These are phyloP conservation scores for Lavandula angustifolia DNA, from an alignment of 257 asterid species.

Conservation along the genomic window DNA sequence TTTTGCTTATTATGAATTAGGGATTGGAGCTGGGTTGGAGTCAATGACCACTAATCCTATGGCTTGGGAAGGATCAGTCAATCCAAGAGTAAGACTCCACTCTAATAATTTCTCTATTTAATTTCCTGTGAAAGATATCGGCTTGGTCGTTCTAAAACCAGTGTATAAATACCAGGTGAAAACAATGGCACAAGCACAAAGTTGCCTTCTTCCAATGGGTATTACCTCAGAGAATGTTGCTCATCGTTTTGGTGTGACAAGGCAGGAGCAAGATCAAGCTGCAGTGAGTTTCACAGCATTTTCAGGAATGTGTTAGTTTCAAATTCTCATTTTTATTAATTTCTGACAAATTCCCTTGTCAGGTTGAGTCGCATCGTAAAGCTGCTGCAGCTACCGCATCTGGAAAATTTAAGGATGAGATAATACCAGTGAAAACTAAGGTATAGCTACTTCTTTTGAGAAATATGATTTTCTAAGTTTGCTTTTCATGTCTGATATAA, in stretches of 20 bases:
- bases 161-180: slow-evolving; percentile 53
- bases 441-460: slow-evolving; percentile 34
- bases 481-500: not conserved
- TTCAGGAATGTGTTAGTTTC: slow-evolving; percentile 10
- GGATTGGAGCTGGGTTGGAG: slow-evolving; percentile 99
- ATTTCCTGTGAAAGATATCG: slow-evolving; percentile 1
- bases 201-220: slow-evolving; percentile 99
- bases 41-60: slow-evolving; percentile 89
- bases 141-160: slow-evolving; percentile 6
- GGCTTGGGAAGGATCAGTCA: slow-evolving; percentile 98
- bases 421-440: slow-evolving; percentile 85
- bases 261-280: slow-evolving; percentile 97
- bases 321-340: not conserved
- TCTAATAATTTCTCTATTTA: slow-evolving; percentile 16
- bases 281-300: slow-evolving; percentile 62
- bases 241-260: slow-evolving; percentile 83
- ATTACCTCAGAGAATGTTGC: slow-evolving; percentile 98
- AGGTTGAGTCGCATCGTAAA: slow-evolving; percentile 94
- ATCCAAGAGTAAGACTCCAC: slow-evolving; percentile 68
- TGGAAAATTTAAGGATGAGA: slow-evolving; percentile 93
- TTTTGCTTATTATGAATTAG: slow-evolving; percentile 41
- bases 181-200: slow-evolving; percentile 79
- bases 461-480: not conserved
- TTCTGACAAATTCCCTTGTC: slow-evolving; percentile 20
- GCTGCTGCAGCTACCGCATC: slow-evolving; percentile 99